Percentiles rank a stretch among this genome's conserved stretches.
These are phyloP conservation scores for Trifolium dubium DNA, from an alignment of 306 rosid species.

Conservation along the genomic window DNA sequence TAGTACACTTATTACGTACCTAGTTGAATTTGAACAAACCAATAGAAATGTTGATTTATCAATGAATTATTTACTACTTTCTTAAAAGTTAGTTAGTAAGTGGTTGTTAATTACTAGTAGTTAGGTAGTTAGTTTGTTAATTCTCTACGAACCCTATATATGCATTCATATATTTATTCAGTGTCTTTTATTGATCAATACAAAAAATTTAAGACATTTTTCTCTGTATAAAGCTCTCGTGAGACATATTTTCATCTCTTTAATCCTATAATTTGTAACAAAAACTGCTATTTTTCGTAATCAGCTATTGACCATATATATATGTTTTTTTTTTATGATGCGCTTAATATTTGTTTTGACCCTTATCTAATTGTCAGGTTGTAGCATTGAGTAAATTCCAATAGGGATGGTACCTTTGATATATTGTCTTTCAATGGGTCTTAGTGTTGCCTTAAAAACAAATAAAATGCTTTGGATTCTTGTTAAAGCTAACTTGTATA, in stretches of 20 bases:
- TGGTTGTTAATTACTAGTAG: no score
- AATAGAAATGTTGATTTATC: neutral
- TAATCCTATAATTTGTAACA: neutral
- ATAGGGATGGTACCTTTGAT: slow-evolving; percentile 39
- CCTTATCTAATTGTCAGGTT: slow-evolving; percentile 51
- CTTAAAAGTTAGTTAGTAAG: neutral
- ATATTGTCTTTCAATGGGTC: slow-evolving; percentile 47
- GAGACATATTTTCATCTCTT: neutral
- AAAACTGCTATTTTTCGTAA: neutral
- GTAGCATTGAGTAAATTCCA: slow-evolving; percentile 39
- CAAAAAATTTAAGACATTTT: no score
- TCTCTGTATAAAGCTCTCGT: no score
- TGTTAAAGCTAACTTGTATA: slow-evolving; percentile 40
- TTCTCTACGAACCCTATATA: no score
- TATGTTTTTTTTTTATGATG: no score
- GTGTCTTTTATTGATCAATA: no score
- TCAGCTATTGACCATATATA: neutral
- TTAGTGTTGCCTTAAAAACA: slow-evolving; percentile 52
- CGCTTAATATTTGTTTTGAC: slow-evolving; percentile 38
- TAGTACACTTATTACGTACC: no score
- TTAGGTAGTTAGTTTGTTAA: no score
- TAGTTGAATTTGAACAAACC: neutral
- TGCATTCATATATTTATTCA: no score
- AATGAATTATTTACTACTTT: no score
- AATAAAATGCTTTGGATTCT: slow-evolving; percentile 71